Conservation (phyloP, 129 eudicot species). For the Ambrosia artemisiifolia region DNA sequence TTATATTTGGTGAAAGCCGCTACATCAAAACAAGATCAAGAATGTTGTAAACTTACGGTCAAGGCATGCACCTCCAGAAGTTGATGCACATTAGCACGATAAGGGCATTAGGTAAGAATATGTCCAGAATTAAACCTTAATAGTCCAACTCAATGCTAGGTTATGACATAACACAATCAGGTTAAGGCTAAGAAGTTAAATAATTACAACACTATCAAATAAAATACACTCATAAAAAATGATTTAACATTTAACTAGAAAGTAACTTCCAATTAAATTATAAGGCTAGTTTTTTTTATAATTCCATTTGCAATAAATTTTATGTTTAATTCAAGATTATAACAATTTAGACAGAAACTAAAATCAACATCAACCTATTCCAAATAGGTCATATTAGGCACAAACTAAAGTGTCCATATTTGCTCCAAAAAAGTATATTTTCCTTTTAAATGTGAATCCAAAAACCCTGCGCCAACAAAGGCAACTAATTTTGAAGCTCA, state of each 20-base stretch:
- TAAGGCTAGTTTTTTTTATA: not conserved
- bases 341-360: conserved; percentile 9
- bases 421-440: not conserved
- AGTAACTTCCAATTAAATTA: not conserved
- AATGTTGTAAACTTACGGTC: not conserved
- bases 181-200: not conserved
- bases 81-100: not conserved
- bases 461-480: not conserved
- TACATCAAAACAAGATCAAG: not conserved
- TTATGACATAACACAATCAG: not conserved
- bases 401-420: not conserved
- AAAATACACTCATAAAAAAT: not conserved
- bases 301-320: conserved; percentile 6
- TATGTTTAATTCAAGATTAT: conserved; percentile 10
- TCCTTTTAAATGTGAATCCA: not conserved
- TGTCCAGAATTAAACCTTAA: not conserved
- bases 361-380: not conserved
- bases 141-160: not conserved
- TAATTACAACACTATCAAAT: not conserved
- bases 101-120: not conserved
- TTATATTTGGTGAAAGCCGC: not conserved
- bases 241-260: not conserved
- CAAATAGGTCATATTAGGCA: not conserved
- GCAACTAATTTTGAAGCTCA: not conserved
- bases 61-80: not conserved